Base-by-base conservation (phyloP, 169 alveolate genomes). In the Toxoplasma gondii region DNA sequence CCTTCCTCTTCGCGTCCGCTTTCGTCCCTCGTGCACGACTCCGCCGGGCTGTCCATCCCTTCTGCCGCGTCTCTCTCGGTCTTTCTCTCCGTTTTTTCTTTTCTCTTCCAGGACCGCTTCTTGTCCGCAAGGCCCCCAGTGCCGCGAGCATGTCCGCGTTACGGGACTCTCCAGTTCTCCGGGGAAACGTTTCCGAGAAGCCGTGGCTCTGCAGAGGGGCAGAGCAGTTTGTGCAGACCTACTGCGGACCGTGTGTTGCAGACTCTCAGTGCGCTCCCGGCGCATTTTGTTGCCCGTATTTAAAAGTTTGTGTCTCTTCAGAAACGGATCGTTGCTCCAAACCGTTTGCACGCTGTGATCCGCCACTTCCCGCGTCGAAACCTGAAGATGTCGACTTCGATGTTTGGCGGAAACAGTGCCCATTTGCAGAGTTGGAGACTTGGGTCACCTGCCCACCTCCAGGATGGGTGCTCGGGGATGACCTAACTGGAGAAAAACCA, bases 201-300 rank as follows among this genome's bases (percentile, higher is more conserved):
- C 86, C 86, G 49, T 78, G 86, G 86, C 86, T 78, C 19, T 78
- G 86, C 45, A n/a, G n/a, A 2, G 86, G 86, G 22, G 86, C 86
- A 12, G 43, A 19, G 29, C 49, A 38, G 5, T 78, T 78, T 19
- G 86, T 78, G 4, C 27, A 1, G 29, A 4, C 39, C n/a, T n/a
- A 19, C 86, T 78, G 86, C 86, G 86, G 86, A 2, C 86, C 86
- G 39, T 78, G 86, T 27, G 86, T 78, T 41, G 86, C 86, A 2
- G 45, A 78, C n/a, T 19, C 86, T 12, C 86, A 78, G 86, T 78
- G 86, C 45, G 39, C 45, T 16, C 86, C 86, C 1, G 86, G 86
- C 10, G 45, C 86, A 1, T 78, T 78, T 27, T 78, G 86, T 45
- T 78, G 86, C 24, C 86, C 86, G 39, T 78, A 78, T 27, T 45